Evolutionary conservation across 257 asterid species (phyloP).

Genomic region (Scutellaria baicalensis): DNA sequence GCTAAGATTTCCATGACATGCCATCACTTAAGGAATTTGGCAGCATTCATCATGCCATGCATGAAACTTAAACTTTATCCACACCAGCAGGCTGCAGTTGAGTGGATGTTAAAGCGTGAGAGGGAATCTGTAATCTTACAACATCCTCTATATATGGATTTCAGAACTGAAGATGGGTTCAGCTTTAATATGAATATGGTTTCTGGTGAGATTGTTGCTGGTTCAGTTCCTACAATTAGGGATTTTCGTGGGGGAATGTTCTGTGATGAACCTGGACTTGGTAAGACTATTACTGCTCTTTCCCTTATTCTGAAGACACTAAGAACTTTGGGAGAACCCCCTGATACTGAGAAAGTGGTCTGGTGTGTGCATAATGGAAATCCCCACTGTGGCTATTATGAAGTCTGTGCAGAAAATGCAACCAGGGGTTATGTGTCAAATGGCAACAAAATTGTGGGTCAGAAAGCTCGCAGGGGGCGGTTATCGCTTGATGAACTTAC

Average conservation of each 20-base stretch:
- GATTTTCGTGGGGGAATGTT: constrained; percentile 96
- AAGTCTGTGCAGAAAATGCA: constrained; percentile 37
- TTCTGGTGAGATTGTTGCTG: constrained; percentile 69
- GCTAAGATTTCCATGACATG: constrained; percentile 68
- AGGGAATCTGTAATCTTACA: constrained; percentile 41
- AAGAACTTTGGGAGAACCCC: constrained; percentile 78
- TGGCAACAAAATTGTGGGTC: constrained; percentile 30
- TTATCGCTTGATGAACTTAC: constrained; percentile 52
- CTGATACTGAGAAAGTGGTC: constrained; percentile 50
- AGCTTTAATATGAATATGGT: constrained; percentile 54
- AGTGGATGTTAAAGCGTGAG: constrained; percentile 95
- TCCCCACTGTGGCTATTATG: constrained; percentile 84
- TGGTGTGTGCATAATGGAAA: constrained; percentile 76
- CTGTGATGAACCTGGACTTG: constrained; percentile 99
- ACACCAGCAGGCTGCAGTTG: constrained; percentile 94
- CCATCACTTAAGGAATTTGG: constrained; percentile 63
- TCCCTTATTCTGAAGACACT: constrained; percentile 83
- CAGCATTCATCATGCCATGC: constrained; percentile 88
- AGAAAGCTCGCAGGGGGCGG: constrained; percentile 63
- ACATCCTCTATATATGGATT: constrained; percentile 72
- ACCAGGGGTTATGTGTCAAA: constrained; percentile 24
- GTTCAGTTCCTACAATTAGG: constrained; percentile 43
- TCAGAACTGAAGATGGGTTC: constrained; percentile 67
- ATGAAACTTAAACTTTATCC: constrained; percentile 90
- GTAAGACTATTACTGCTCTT: constrained; percentile 92